Evolutionary conservation across 345 rosid genomes (phyloP).

Genomic region (Iberis pinnata): DNA sequence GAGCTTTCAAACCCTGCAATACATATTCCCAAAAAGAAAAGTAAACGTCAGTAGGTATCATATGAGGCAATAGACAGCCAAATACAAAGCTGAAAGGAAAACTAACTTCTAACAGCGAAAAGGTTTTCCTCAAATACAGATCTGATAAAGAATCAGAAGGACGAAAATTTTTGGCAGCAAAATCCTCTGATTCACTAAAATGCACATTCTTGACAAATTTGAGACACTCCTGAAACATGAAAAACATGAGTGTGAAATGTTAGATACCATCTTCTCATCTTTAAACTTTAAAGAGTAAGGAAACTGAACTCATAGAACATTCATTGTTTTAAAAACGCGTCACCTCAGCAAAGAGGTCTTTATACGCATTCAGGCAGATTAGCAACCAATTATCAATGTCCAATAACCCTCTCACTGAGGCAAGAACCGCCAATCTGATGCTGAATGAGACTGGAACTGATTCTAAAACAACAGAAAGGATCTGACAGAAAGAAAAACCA

Average conservation of each 20-base stretch:
- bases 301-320: background rate
- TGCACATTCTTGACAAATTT: slow-evolving; percentile 70
- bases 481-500: slow-evolving; percentile 43
- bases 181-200: slow-evolving; percentile 53
- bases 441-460: slow-evolving; percentile 59
- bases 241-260: slow-evolving; percentile 13
- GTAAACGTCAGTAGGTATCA: background rate
- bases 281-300: no score
- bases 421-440: slow-evolving; percentile 77
- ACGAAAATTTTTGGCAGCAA: slow-evolving; percentile 50
- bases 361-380: slow-evolving; percentile 44
- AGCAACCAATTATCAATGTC: slow-evolving; percentile 81
- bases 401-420: slow-evolving; percentile 61
- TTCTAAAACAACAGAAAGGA: slow-evolving; percentile 59
- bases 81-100: slow-evolving; percentile 1
- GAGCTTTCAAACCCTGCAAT: slow-evolving; percentile 61
- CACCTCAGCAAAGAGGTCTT: slow-evolving; percentile 82
- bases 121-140: slow-evolving; percentile 51
- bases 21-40: slow-evolving; percentile 11
- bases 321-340: background rate
- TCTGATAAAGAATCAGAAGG: slow-evolving; percentile 49
- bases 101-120: slow-evolving; percentile 68
- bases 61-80: slow-evolving; percentile 1
- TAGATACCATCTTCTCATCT: slow-evolving; percentile 7
- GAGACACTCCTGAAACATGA: slow-evolving; percentile 67